A percentile compares a stretch with the other conserved stretches of the same genome.
Evolutionary conservation across 2,329 filamentous ascomycete species (phyloP).

Genomic region (Knufia fluminis): DNA sequence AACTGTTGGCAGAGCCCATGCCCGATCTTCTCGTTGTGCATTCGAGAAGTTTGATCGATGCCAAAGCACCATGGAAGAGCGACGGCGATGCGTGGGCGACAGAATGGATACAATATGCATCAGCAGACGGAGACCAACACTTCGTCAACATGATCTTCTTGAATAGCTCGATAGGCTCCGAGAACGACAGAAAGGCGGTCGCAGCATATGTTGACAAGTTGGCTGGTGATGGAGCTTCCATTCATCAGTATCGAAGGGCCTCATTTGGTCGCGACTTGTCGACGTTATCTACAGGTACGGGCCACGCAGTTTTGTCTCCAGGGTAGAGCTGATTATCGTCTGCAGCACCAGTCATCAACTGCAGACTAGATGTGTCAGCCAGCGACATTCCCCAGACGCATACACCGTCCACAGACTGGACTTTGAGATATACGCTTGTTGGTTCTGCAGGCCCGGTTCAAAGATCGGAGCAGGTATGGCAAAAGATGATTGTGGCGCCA

Average conservation of each 20-base stretch:
- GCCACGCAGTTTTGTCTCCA: not conserved
- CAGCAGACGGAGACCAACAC: not conserved
- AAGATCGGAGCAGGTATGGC: not conserved
- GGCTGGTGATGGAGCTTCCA: not conserved
- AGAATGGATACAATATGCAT: constrained; percentile 8
- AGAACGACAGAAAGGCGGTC: not conserved
- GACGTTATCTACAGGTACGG: not conserved
- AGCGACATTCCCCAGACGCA: not conserved
- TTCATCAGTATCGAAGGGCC: not conserved
- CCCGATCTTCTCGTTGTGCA: constrained; percentile 1
- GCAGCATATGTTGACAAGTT: not conserved
- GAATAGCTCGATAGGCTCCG: not conserved
- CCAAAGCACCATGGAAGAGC: constrained; percentile 3
- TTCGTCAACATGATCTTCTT: constrained; percentile 7
- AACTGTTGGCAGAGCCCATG: not conserved
- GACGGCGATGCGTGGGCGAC: not conserved
- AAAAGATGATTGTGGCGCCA: not conserved
- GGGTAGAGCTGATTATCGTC: not conserved
- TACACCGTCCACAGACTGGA: not conserved
- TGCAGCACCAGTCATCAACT: constrained; percentile 7
- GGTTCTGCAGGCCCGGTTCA: not conserved
- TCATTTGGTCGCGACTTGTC: not conserved
- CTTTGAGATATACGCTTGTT: not conserved
- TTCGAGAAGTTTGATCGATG: constrained; percentile 1
- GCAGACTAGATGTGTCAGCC: not conserved